A percentile compares a stretch with the other conserved stretches of the same genome.
phyloP scores from a whole-genome alignment of 2,329 filamentous ascomycete species.

The Fusarium sp. region DNA sequence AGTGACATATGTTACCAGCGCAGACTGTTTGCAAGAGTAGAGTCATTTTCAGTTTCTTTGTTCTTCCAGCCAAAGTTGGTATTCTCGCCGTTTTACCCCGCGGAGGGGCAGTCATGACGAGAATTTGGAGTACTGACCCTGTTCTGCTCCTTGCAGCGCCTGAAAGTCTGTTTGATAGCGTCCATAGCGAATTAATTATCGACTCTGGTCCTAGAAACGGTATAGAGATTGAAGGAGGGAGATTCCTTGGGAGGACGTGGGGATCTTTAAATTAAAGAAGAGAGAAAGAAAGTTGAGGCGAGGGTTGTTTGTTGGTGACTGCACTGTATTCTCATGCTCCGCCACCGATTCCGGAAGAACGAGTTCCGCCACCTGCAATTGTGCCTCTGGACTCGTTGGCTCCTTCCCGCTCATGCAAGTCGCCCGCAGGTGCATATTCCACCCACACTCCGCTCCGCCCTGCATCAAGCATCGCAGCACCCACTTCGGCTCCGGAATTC shows the following conservation, averaged over 20 bases:
- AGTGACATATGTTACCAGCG: constrained; percentile 95
- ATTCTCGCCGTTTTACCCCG: constrained; percentile 35
- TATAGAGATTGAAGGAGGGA: background rate
- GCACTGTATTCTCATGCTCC: constrained; percentile 29
- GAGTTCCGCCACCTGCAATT: constrained; percentile 42
- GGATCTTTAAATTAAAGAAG: constrained; percentile 34
- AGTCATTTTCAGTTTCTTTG: constrained; percentile 35
- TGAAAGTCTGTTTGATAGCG: constrained; percentile 67
- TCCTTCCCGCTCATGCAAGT: constrained; percentile 37
- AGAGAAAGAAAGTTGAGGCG: background rate
- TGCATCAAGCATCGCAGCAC: constrained; percentile 32
- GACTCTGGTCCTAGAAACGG: constrained; percentile 10
- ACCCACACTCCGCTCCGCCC: constrained; percentile 40
- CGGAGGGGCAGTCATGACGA: constrained; percentile 43
- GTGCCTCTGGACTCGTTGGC: constrained; percentile 26
- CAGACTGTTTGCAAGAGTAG: constrained; percentile 63
- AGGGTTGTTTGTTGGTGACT: constrained; percentile 18
- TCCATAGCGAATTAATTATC: constrained; percentile 58
- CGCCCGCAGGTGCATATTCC: constrained; percentile 32
- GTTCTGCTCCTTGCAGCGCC: constrained; percentile 68
- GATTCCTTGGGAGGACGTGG: constrained; percentile 7
- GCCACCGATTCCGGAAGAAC: constrained; percentile 47
- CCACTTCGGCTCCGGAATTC: constrained; percentile 42
- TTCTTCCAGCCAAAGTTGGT: background rate
- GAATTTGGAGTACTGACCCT: constrained; percentile 56